A percentile compares a stretch with the other conserved stretches of the same genome.
phyloP scores from a whole-genome alignment of 805 yeast genomes.

The Candida nitratophila region DNA sequence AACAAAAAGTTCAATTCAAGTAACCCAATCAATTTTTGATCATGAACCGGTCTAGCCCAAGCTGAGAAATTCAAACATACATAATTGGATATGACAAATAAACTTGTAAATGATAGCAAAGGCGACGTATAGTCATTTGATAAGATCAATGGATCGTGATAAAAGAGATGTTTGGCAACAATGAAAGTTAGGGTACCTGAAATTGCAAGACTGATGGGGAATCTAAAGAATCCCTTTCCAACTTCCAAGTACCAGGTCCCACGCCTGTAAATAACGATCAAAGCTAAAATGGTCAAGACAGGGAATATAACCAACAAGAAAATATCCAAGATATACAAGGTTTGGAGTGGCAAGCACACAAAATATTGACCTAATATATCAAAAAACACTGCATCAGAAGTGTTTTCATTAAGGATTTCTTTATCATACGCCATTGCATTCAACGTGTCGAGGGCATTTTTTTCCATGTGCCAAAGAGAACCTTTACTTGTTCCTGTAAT shows the following conservation, averaged over 20 bases:
- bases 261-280: slow-evolving; percentile 38
- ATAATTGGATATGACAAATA: slow-evolving; percentile 50
- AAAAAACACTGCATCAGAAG: slow-evolving; percentile 50
- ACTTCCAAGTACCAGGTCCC: slow-evolving; percentile 40
- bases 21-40: slow-evolving; percentile 51
- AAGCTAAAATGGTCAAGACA: slow-evolving; percentile 37
- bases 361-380: slow-evolving; percentile 57
- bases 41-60: slow-evolving; percentile 42
- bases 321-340: slow-evolving; percentile 45
- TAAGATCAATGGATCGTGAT: slow-evolving; percentile 41
- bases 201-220: slow-evolving; percentile 49
- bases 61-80: slow-evolving; percentile 40
- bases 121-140: slow-evolving; percentile 46
- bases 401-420: slow-evolving; percentile 24
- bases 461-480: slow-evolving; percentile 81
- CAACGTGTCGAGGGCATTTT: slow-evolving; percentile 58
- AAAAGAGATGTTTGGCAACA: slow-evolving; percentile 32
- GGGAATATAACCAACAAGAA: slow-evolving; percentile 50
- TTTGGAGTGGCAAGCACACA: slow-evolving; percentile 43
- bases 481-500: slow-evolving; percentile 56
- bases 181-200: slow-evolving; percentile 33
- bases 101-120: slow-evolving; percentile 38
- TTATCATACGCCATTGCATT: slow-evolving; percentile 33
- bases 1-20: slow-evolving; percentile 45
- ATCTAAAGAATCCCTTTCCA: slow-evolving; percentile 41